phyloP scores from a whole-genome alignment of 371 early-diverging fungal genomes.

The Mycotypha africana region DNA sequence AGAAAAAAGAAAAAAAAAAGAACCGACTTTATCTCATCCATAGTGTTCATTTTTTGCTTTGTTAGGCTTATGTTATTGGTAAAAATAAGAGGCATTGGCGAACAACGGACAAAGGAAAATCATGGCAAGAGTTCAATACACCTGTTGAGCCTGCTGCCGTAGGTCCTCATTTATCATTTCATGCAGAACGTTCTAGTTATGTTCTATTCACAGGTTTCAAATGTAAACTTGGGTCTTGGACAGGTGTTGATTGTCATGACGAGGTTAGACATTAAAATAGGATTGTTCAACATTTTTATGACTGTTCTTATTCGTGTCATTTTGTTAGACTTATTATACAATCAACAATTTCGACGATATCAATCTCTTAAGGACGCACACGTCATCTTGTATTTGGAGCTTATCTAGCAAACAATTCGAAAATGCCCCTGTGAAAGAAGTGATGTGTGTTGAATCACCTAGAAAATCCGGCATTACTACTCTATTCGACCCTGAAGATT shows the following conservation, averaged over 20 bases:
- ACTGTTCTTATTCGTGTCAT: not conserved
- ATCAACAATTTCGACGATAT: slow-evolving; percentile 56
- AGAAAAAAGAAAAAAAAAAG: no score
- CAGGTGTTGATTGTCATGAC: slow-evolving; percentile 38
- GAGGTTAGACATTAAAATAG: slow-evolving; percentile 33
- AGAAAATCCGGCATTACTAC: slow-evolving; percentile 30
- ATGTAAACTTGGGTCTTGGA: slow-evolving; percentile 47
- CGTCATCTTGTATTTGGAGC: slow-evolving; percentile 67
- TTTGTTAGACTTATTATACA: slow-evolving; percentile 58
- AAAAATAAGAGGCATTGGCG: slow-evolving; percentile 54
- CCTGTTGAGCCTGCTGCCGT: slow-evolving; percentile 37
- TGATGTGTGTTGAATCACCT: slow-evolving; percentile 65
- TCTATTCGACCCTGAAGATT: slow-evolving; percentile 34
- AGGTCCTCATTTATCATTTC: slow-evolving; percentile 51
- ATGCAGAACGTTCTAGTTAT: slow-evolving; percentile 56
- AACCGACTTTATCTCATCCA: no score
- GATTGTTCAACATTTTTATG: not conserved
- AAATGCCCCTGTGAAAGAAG: slow-evolving; percentile 47
- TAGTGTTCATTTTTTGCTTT: no score
- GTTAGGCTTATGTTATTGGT: slow-evolving; percentile 61
- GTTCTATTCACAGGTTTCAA: slow-evolving; percentile 50
- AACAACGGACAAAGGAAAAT: slow-evolving; percentile 57
- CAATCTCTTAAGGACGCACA: slow-evolving; percentile 45
- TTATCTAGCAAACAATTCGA: slow-evolving; percentile 45
- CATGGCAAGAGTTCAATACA: slow-evolving; percentile 62